phyloP scores from a whole-genome alignment of 768 basidiomycete species.

The Favolaschia claudopus region DNA sequence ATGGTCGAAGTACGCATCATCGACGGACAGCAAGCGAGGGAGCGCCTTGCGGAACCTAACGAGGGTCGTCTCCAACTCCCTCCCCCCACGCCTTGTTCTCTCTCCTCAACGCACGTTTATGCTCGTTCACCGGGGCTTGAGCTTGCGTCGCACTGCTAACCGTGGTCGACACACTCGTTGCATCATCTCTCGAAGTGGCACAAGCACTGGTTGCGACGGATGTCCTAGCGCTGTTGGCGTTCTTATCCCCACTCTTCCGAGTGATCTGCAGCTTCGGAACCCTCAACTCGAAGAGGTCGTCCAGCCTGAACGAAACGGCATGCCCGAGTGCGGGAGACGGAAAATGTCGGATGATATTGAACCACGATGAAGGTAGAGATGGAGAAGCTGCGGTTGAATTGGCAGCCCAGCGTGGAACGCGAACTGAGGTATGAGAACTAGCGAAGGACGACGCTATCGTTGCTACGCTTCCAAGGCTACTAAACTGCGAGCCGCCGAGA shows the following conservation, averaged over 20 bases:
- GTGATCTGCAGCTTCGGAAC: slow-evolving; percentile 68
- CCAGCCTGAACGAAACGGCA: slow-evolving; percentile 54
- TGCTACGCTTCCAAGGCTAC: slow-evolving; percentile 29
- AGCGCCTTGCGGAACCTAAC: slow-evolving; percentile 53
- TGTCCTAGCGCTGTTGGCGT: background rate
- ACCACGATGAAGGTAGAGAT: slow-evolving; percentile 37
- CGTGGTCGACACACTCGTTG: background rate
- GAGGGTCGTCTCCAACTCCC: slow-evolving; percentile 53
- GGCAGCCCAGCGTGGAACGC: background rate
- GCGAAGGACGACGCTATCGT: slow-evolving; percentile 32
- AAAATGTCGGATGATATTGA: slow-evolving; percentile 55
- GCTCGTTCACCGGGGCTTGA: slow-evolving; percentile 40
- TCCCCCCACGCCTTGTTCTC: slow-evolving; percentile 78
- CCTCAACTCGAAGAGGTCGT: slow-evolving; percentile 68
- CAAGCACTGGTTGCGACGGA: background rate
- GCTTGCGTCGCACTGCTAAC: background rate
- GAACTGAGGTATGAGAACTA: slow-evolving; percentile 53
- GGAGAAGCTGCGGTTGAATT: slow-evolving; percentile 17
- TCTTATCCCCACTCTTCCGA: slow-evolving; percentile 31
- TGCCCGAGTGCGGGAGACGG: slow-evolving; percentile 25
- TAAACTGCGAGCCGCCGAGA: slow-evolving; percentile 18
- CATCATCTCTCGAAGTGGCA: background rate
- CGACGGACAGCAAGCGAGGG: slow-evolving; percentile 65
- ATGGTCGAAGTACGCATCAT: slow-evolving; percentile 55
- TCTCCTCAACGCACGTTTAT: slow-evolving; percentile 57